phyloP scores from a whole-genome alignment of 23 red algal species.

The Gracilariopsis chorda region DNA sequence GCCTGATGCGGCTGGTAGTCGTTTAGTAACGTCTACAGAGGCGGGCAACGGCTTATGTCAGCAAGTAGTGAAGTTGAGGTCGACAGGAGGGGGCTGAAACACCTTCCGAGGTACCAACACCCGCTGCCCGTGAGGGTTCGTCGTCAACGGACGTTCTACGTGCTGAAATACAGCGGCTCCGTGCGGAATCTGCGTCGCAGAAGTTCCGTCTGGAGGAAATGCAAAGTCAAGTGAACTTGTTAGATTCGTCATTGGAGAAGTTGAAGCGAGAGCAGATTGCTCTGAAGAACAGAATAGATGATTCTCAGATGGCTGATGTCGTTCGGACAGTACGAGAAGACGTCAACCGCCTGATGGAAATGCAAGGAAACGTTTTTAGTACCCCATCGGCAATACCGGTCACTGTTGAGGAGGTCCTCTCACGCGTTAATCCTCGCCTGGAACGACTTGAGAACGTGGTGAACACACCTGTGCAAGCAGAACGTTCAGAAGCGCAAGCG shows the following conservation, averaged over 20 bases:
- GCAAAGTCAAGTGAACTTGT: not conserved
- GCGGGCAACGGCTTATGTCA: not conserved
- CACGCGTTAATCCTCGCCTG: not conserved
- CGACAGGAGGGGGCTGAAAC: not conserved
- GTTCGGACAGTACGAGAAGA: slow-evolving; percentile 1
- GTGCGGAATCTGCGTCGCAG: not conserved
- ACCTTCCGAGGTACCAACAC: not conserved
- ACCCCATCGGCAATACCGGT: not conserved
- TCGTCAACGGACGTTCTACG: not conserved
- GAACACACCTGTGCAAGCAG: not conserved
- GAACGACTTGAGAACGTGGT: not conserved
- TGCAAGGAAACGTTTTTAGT: not conserved
- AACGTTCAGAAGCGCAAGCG: not conserved
- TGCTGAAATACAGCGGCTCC: not conserved
- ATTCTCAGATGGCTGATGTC: not conserved
- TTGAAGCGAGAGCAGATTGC: not conserved
- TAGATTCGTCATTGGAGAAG: not conserved
- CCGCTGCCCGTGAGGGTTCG: not conserved
- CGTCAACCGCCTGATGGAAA: not conserved
- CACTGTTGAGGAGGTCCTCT: slow-evolving; percentile 20
- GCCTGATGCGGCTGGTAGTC: not conserved
- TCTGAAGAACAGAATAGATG: not conserved
- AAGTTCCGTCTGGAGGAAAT: slow-evolving; percentile 18
- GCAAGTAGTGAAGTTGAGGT: not conserved
- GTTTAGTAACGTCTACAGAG: not conserved